Percentiles rank a stretch among this genome's conserved stretches.
Evolutionary conservation across 1,284 basidiomycete genomes (phyloP).

Genomic region (Leccinum fallax): DNA sequence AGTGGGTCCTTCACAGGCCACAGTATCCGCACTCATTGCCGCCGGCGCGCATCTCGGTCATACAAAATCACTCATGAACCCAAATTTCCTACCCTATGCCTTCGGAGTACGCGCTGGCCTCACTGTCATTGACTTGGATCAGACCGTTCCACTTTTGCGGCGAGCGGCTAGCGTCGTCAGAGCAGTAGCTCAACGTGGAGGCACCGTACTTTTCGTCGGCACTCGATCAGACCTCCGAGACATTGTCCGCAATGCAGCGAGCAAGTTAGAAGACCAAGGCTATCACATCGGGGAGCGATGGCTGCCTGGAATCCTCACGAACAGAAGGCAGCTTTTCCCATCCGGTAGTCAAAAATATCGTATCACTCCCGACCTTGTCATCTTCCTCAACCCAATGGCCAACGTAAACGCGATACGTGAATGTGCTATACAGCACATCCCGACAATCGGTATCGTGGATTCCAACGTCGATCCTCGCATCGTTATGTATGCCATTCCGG

Average conservation of each 20-base stretch:
- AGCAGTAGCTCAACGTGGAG: constrained; percentile 80
- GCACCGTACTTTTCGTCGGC: constrained; percentile 89
- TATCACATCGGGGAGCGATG: constrained; percentile 88
- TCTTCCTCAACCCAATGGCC: constrained; percentile 87
- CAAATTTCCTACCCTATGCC: constrained; percentile 90
- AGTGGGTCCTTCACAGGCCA: constrained; percentile 61
- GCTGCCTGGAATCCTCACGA: constrained; percentile 94
- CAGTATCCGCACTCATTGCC: constrained; percentile 89
- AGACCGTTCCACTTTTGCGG: constrained; percentile 89
- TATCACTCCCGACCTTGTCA: constrained; percentile 82
- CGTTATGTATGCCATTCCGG: constrained; percentile 98
- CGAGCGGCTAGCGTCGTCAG: constrained; percentile 89
- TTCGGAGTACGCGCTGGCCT: constrained; percentile 92
- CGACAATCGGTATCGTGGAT: constrained; percentile 90
- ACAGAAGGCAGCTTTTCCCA: constrained; percentile 81
- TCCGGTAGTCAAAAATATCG: constrained; percentile 58
- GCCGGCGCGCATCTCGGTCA: constrained; percentile 96
- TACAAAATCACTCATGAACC: constrained; percentile 78
- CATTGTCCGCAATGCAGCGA: constrained; percentile 79
- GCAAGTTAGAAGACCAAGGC: constrained; percentile 75
- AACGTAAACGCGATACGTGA: constrained; percentile 87
- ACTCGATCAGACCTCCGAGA: constrained; percentile 79
- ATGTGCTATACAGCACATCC: constrained; percentile 81
- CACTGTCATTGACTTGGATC: constrained; percentile 94
- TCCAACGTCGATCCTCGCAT: constrained; percentile 95